These are phyloP conservation scores for Boletellus ananas DNA, from an alignment of 768 basidiomycete species.

Conservation along the genomic window DNA sequence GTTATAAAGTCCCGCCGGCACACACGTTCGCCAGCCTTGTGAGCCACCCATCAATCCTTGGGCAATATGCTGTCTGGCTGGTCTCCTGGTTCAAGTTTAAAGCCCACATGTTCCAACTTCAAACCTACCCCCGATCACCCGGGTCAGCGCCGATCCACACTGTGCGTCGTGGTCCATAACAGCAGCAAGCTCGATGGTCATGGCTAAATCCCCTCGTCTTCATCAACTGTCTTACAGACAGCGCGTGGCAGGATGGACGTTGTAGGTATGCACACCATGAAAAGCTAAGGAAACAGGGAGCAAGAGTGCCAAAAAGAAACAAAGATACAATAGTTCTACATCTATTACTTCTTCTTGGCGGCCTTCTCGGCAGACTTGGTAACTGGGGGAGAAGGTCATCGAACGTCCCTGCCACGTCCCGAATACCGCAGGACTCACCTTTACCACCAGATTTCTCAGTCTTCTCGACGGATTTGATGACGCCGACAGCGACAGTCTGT, in stretches of 20 bases:
- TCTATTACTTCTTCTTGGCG: constrained; percentile 91
- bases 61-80: too few species aligned
- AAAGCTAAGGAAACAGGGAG: constrained; percentile 35
- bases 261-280: constrained; percentile 34
- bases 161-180: not conserved
- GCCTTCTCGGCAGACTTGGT: constrained; percentile 97
- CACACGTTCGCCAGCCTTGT: constrained; percentile 7
- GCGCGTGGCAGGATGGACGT: constrained; percentile 34
- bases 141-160: not conserved
- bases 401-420: constrained; percentile 1
- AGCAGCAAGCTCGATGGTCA: constrained; percentile 4
- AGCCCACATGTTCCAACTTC: too few species aligned
- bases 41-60: too few species aligned
- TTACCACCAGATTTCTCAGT: constrained; percentile 86
- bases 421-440: constrained; percentile 42
- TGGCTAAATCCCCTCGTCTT: constrained; percentile 31
- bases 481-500: constrained; percentile 97
- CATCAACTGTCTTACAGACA: constrained; percentile 49
- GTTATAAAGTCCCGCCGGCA: not conserved
- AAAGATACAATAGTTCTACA: constrained; percentile 63
- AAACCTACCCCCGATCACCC: too few species aligned
- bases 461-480: constrained; percentile 98
- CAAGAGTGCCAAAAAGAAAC: constrained; percentile 44
- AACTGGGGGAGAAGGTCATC: constrained; percentile 42
- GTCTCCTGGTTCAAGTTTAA: too few species aligned